phyloP scores from a whole-genome alignment of 1,139 yeast genomes.

The Wickerhamomyces sp. region DNA sequence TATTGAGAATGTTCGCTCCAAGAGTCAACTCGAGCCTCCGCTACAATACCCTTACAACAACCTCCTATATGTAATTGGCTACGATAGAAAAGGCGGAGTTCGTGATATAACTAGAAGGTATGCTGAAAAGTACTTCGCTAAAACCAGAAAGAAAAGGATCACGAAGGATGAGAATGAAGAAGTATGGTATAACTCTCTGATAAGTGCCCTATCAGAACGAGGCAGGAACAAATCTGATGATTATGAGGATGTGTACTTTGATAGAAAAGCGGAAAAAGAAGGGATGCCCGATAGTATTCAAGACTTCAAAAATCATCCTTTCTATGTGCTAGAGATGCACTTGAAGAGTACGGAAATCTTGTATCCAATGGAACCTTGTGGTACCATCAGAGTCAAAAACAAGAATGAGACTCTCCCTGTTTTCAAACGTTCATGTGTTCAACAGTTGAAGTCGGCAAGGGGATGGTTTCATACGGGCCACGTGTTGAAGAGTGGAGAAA shows the following conservation, averaged over 20 bases:
- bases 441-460: constrained; percentile 61
- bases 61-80: constrained; percentile 73
- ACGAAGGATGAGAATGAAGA: constrained; percentile 50
- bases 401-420: constrained; percentile 42
- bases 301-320: constrained; percentile 85
- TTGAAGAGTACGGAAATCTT: constrained; percentile 67
- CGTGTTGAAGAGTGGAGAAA: constrained; percentile 62
- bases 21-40: constrained; percentile 76
- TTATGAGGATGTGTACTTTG: constrained; percentile 67
- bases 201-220: constrained; percentile 25
- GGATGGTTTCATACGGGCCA: constrained; percentile 89
- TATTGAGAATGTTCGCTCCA: constrained; percentile 60
- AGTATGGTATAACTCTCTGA: constrained; percentile 51
- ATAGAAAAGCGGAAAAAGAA: constrained; percentile 62
- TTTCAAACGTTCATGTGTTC: constrained; percentile 63
- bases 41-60: constrained; percentile 52
- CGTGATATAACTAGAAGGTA: constrained; percentile 87
- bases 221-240: constrained; percentile 49
- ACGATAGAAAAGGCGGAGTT: constrained; percentile 57
- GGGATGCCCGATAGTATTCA: constrained; percentile 83
- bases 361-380: constrained; percentile 68
- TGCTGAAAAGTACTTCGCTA: constrained; percentile 64
- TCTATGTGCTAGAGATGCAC: constrained; percentile 78
- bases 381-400: constrained; percentile 51
- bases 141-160: constrained; percentile 68